Base-by-base conservation (phyloP, 1,284 basidiomycete species). In the Rhizopogon parksii region DNA sequence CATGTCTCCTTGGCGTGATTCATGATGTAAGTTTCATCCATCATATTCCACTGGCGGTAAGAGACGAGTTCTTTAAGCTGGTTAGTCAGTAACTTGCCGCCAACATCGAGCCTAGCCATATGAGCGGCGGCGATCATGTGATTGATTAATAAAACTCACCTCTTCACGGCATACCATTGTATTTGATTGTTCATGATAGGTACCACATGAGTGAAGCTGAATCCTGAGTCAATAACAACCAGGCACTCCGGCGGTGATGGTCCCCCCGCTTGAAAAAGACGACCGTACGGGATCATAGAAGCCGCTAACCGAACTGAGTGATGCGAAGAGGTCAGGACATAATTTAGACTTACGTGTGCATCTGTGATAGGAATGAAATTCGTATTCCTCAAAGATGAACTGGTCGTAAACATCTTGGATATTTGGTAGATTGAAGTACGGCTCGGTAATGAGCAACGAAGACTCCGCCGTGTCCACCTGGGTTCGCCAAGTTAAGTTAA, bases 21-120 rank as follows among this genome's bases (percentile, higher is more conserved):
- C 70, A 96, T 87, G 60, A 97, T 86, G 68, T 88, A 82, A 0
- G 91, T 93, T 70, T 96, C 89, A 64, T 97, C 93, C 82, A 94
- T 93, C 89, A 97, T 92, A 68, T 97, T 93, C 88, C 91, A 95
- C 63, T 98, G 95, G 30, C 92, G 83, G 68, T 91, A 97, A 9
- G 92, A 95, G 9, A 95, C 82, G 46, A 94, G 77, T 64, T 95
- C 91, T 63, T 97, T 96, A 34, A 98, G 77, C 49, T 95, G 88
- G 69, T 96, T 97, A 24, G 95, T 97, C 51, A 98, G 69, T 11
- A 97, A 76, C 69, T 96, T 96, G 47, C 95, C 95, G 47, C 94
- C 94, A 25, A 96, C 81, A 60, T 96, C 92, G 62, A 97, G 82
- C 57, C 94, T 94, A 61, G 51, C 53, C 59, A 51, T 40, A 52